Evolutionary conservation across 2,329 filamentous ascomycete species (phyloP), one percentile per base, ranked within the genome.

Genomic region (Aspergillus floridensis): DNA sequence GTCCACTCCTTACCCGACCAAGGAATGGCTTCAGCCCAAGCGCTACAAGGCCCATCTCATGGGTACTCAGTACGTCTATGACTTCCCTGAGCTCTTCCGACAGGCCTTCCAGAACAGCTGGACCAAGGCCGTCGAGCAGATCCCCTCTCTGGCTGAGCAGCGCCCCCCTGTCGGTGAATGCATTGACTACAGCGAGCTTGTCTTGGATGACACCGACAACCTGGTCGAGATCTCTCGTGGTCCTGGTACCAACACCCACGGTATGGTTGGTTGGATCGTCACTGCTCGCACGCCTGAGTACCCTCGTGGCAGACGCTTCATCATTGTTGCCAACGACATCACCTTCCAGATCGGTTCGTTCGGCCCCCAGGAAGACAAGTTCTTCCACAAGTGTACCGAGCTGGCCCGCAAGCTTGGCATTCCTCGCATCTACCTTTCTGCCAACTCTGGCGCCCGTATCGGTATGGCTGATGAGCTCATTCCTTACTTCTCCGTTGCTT

Each of bases 311-410:
- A 87, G 95, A 67, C 91, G 91, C 73, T 97, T 98, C 79, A 88
- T 99, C 74, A 91, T 99, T 65, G 89, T 99, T 64, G 93, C 95
- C 84, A 99, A 99, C 84, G 95, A 99, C 74, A 99, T 99, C 76
- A 99, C 95, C 19, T 98, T 92, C 85, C 96, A 96, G 84, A 99
- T 98, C 75, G 95, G 95, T 72, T 96, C 92, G 2, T 99, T 99
- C 75, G 95, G 95, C 55, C 95, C 95, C 46, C 88, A 89, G 79
- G 95, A 99, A 81, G 95, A 99, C 78, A 89, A 91, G 70, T 99
- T 96, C 86, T 99, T 99, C 87, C 85, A 96, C 84, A 97, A 98
- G 84, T 99, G 95, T 81, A 98, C 95, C 10, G 93, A 99, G 79
- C 84, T 97, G 66, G 95, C 95, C 63, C 88, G 93, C 70, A 93